A percentile compares a stretch with the other conserved stretches of the same genome.
These are phyloP conservation scores for Brassica incana DNA, from an alignment of 345 rosid genomes.

Conservation along the genomic window DNA sequence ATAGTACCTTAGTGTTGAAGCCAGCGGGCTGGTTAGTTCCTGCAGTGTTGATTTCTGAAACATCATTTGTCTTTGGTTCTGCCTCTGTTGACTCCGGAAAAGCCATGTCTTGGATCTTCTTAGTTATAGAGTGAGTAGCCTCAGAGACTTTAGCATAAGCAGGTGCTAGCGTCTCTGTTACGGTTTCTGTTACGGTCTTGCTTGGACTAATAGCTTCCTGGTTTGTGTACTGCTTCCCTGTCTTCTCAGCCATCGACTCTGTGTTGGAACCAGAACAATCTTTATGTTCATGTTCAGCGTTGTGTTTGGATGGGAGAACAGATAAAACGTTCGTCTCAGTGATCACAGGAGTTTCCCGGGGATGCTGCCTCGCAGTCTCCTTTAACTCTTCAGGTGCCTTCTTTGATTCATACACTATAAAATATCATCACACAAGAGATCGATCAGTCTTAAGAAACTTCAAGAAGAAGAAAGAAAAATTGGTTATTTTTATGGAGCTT, in stretches of 20 bases:
- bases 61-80: constrained; percentile 20
- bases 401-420: constrained; percentile 77
- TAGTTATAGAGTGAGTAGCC: constrained; percentile 47
- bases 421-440: constrained; percentile 19
- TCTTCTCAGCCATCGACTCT: too few species aligned
- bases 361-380: constrained; percentile 54
- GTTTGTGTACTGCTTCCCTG: neutral
- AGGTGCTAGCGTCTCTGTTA: constrained; percentile 51
- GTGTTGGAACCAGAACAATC: constrained; percentile 11
- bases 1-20: constrained; percentile 23
- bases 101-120: constrained; percentile 52
- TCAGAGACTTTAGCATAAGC: constrained; percentile 50
- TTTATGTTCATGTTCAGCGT: constrained; percentile 24
- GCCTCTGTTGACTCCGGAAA: constrained; percentile 32
- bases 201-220: constrained; percentile 29
- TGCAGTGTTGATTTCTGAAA: constrained; percentile 28
- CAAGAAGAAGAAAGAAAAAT: neutral
- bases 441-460: neutral
- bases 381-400: constrained; percentile 56
- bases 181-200: constrained; percentile 45
- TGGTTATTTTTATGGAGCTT: neutral
- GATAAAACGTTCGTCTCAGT: constrained; percentile 49
- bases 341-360: constrained; percentile 44
- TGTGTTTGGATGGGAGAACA: constrained; percentile 34
- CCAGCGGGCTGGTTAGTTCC: constrained; percentile 16